Conservation (phyloP, 1,284 basidiomycete genomes). For the Inonotus hispidus region DNA sequence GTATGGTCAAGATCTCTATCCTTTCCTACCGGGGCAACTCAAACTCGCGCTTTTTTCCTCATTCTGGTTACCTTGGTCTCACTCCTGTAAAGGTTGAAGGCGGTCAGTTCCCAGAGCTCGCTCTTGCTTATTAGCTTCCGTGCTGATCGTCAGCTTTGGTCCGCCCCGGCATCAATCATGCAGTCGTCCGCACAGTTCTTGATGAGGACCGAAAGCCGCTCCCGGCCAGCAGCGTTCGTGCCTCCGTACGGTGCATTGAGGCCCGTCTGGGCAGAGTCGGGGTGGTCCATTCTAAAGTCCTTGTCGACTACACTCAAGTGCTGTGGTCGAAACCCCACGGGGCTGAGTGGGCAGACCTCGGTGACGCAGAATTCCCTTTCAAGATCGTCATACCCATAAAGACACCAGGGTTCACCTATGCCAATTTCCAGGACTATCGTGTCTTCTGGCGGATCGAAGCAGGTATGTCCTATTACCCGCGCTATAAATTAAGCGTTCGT, state of each 20-base stretch:
- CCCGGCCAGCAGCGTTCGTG: constrained; percentile 53
- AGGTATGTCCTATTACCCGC: constrained; percentile 41
- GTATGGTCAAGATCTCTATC: constrained; percentile 62
- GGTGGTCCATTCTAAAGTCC: constrained; percentile 49
- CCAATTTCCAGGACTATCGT: constrained; percentile 70
- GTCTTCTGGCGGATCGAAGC: constrained; percentile 81
- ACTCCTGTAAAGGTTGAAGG: constrained; percentile 76
- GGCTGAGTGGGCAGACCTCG: constrained; percentile 52
- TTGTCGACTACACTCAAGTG: constrained; percentile 58
- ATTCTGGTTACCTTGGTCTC: constrained; percentile 72
- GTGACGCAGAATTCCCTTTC: constrained; percentile 64
- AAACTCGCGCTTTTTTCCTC: constrained; percentile 66
- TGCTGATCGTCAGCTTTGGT: constrained; percentile 10
- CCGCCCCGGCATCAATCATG: constrained; percentile 4
- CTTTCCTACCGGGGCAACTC: constrained; percentile 57
- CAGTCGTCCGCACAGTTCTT: constrained; percentile 58
- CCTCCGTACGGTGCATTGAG: constrained; percentile 77
- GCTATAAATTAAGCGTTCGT: constrained; percentile 12
- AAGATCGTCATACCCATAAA: constrained; percentile 60
- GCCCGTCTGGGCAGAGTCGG: constrained; percentile 57
- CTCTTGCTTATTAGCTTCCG: constrained; percentile 13
- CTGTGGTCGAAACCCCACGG: constrained; percentile 64
- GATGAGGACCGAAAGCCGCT: constrained; percentile 67
- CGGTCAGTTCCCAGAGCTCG: constrained; percentile 36
- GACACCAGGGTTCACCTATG: constrained; percentile 61